Percentiles rank a stretch among this genome's conserved stretches.
Evolutionary conservation across 345 rosid species (phyloP).

Genomic region (Physaria fendleri): DNA sequence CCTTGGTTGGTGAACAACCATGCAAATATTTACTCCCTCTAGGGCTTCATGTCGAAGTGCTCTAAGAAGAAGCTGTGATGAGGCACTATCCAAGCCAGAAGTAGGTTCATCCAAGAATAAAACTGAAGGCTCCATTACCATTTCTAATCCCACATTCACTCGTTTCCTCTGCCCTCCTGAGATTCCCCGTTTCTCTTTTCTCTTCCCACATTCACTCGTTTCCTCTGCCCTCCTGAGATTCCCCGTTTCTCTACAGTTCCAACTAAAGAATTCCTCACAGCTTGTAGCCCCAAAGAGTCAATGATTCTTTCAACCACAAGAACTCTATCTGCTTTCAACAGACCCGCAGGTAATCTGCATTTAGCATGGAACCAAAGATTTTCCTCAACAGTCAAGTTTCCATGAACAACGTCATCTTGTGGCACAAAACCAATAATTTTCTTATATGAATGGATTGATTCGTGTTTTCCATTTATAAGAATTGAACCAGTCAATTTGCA

Average conservation of each 20-base stretch:
- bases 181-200: conserved; percentile 91
- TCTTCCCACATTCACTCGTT: conserved; percentile 88
- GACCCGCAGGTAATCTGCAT: conserved; percentile 70
- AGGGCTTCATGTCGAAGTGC: conserved; percentile 93
- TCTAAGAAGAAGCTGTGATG: conserved; percentile 79
- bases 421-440: conserved; percentile 90
- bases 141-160: conserved; percentile 92
- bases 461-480: conserved; percentile 65
- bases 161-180: conserved; percentile 97
- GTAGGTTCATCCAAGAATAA: conserved; percentile 94
- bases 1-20: conserved; percentile 99
- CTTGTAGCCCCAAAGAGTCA: conserved; percentile 77
- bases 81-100: conserved; percentile 96
- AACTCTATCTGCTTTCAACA: conserved; percentile 68
- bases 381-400: conserved; percentile 94
- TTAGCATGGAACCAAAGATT: conserved; percentile 94
- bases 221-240: conserved; percentile 96
- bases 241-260: conserved; percentile 96
- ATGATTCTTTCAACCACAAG: conserved; percentile 89
- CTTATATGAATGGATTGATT: conserved; percentile 71
- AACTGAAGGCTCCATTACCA: conserved; percentile 98
- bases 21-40: conserved; percentile 87
- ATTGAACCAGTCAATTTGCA: conserved; percentile 61
- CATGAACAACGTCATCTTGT: conserved; percentile 92
- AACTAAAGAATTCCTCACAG: conserved; percentile 73